Conservation (phyloP, 352 stramenopile genomes). For the Phytophthora meadii region DNA sequence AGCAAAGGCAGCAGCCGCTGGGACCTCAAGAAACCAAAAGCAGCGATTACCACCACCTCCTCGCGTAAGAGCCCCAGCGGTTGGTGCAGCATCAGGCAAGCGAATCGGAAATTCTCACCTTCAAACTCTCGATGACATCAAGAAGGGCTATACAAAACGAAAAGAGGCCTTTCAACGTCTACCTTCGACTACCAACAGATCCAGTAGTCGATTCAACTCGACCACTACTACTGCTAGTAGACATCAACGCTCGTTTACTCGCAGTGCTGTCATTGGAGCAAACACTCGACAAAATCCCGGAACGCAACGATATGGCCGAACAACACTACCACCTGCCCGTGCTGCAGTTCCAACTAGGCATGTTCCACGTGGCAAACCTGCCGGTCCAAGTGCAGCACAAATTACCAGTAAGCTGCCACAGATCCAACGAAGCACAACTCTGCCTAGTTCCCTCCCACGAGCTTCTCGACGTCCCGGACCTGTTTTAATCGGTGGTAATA, state of each 20-base stretch:
- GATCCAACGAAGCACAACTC: slow-evolving; percentile 18
- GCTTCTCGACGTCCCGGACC: slow-evolving; percentile 12
- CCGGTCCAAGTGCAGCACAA: slow-evolving; percentile 13
- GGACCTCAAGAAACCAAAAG: slow-evolving; percentile 12
- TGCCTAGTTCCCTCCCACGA: neutral
- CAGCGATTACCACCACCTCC: slow-evolving; percentile 44
- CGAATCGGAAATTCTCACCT: slow-evolving; percentile 62
- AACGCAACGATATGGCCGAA: slow-evolving; percentile 10
- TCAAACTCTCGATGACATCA: slow-evolving; percentile 75
- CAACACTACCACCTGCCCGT: slow-evolving; percentile 15
- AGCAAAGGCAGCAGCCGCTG: slow-evolving; percentile 9
- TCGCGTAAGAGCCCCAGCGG: slow-evolving; percentile 48
- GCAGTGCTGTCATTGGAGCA: slow-evolving; percentile 23
- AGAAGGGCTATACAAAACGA: slow-evolving; percentile 63
- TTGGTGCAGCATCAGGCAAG: slow-evolving; percentile 62
- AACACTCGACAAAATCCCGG: slow-evolving; percentile 13
- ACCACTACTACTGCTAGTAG: neutral
- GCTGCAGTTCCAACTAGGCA: slow-evolving; percentile 5
- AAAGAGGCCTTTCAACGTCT: slow-evolving; percentile 57
- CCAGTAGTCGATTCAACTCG: slow-evolving; percentile 28
- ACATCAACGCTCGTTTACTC: slow-evolving; percentile 35
- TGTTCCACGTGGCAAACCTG: slow-evolving; percentile 1
- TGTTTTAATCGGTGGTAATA: slow-evolving; percentile 11
- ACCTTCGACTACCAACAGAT: slow-evolving; percentile 21
- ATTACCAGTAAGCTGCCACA: slow-evolving; percentile 27